Evolutionary conservation across 169 alveolate species (phyloP).

Genomic region (Cryptosporidium sp.): DNA sequence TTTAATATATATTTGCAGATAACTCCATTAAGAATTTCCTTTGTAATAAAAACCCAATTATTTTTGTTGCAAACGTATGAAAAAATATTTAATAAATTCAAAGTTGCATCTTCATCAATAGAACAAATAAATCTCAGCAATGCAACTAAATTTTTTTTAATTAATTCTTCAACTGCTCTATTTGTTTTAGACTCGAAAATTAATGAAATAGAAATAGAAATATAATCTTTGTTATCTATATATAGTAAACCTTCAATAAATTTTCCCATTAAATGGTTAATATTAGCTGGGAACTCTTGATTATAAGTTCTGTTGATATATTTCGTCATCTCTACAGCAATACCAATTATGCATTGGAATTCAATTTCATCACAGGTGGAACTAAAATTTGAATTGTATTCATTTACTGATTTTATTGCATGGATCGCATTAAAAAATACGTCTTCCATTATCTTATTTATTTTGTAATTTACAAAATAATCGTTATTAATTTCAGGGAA

Average conservation of each 20-base stretch:
- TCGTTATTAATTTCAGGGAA: conserved; percentile 15
- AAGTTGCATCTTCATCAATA: conserved; percentile 40
- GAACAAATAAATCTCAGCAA: conserved; percentile 26
- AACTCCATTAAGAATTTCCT: conserved; percentile 54
- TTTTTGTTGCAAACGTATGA: conserved; percentile 17
- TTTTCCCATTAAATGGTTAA: conserved; percentile 31
- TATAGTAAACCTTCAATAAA: conserved; percentile 47
- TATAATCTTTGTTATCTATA: conserved; percentile 49
- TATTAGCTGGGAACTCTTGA: conserved; percentile 4
- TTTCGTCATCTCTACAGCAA: conserved; percentile 40
- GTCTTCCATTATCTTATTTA: conserved; percentile 33
- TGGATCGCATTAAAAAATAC: conserved; percentile 45
- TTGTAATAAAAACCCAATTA: conserved; percentile 56
- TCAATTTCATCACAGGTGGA: conserved; percentile 21
- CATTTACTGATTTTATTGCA: background rate
- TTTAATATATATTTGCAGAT: conserved; percentile 10
- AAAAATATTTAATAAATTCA: conserved; percentile 27
- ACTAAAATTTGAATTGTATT: background rate
- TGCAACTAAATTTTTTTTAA: conserved; percentile 11
- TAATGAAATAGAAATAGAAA: conserved; percentile 55
- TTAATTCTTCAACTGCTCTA: conserved; percentile 9
- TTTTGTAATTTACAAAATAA: conserved; percentile 7
- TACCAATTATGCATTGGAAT: conserved; percentile 36
- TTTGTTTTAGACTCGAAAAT: conserved; percentile 14
- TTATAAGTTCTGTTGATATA: conserved; percentile 11